phyloP scores from a whole-genome alignment of 192 early-diverging fungal species.

The Spizellomyces sp. region DNA sequence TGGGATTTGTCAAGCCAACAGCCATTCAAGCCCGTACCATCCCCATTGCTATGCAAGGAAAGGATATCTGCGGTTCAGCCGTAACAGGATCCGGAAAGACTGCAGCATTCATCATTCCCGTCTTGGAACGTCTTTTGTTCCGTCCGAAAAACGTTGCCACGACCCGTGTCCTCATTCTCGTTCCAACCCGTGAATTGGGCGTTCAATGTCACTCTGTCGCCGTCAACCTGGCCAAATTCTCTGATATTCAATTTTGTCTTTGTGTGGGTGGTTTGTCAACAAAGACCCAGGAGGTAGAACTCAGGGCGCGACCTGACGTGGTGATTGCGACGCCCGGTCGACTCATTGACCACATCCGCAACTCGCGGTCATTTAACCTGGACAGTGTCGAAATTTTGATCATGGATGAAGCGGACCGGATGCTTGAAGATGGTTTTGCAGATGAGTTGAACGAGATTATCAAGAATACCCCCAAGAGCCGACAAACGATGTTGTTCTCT shows the following conservation, averaged over 20 bases:
- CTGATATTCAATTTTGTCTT: constrained; percentile 83
- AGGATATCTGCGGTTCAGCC: constrained; percentile 97
- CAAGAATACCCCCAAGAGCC: constrained; percentile 77
- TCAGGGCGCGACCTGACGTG: constrained; percentile 83
- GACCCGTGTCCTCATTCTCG: constrained; percentile 87
- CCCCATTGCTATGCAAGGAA: constrained; percentile 91
- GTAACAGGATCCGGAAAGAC: constrained; percentile 99
- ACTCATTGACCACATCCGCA: constrained; percentile 95
- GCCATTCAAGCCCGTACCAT: constrained; percentile 91
- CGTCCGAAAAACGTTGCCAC: constrained; percentile 77
- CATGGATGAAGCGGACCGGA: constrained; percentile 98
- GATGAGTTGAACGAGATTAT: constrained; percentile 96
- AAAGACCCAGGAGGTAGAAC: constrained; percentile 85
- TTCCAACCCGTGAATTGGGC: constrained; percentile 97
- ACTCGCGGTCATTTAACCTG: constrained; percentile 84
- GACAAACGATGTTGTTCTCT: constrained; percentile 99
- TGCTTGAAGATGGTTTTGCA: constrained; percentile 97
- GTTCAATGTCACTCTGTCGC: constrained; percentile 95
- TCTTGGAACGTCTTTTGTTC: constrained; percentile 92
- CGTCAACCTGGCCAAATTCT: constrained; percentile 80
- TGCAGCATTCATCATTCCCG: constrained; percentile 93
- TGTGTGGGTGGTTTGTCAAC: constrained; percentile 88
- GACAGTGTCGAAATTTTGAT: constrained; percentile 93
- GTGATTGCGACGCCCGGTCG: constrained; percentile 98
- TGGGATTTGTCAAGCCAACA: constrained; percentile 93